Percentiles rank a stretch among this genome's conserved stretches.
Conservation (phyloP, 352 stramenopile genomes). For the Plasmopara viticola region DNA sequence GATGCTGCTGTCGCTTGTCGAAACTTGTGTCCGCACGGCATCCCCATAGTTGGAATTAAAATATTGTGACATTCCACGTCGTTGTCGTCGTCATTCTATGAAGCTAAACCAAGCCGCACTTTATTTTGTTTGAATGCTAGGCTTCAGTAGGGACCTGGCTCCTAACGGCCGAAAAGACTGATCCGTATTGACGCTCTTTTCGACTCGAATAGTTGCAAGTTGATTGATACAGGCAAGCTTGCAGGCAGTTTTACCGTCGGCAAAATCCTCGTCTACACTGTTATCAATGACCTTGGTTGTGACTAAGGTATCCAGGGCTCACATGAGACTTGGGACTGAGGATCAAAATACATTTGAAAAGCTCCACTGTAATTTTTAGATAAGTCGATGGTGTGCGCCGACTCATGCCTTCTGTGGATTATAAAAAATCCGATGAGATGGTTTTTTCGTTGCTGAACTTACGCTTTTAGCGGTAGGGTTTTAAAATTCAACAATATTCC, state of each 20-base stretch:
- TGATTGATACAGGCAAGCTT: neutral
- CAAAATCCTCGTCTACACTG: neutral
- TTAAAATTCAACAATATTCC: too few species aligned
- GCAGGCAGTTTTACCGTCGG: neutral
- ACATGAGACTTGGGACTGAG: too few species aligned
- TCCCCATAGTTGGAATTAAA: neutral
- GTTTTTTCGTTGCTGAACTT: too few species aligned
- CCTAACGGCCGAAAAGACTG: neutral
- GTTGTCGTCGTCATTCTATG: neutral
- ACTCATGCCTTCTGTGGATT: too few species aligned
- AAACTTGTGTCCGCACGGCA: neutral
- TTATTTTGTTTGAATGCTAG: neutral
- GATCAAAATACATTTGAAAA: too few species aligned
- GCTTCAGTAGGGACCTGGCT: neutral
- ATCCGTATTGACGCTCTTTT: neutral
- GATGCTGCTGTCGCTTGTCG: neutral
- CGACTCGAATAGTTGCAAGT: neutral
- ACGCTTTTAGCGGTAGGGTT: too few species aligned
- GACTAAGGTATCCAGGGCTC: too few species aligned
- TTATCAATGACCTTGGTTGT: neutral
- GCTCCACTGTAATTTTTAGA: too few species aligned
- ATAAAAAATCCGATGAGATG: too few species aligned
- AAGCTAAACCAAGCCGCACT: neutral
- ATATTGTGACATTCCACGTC: neutral
- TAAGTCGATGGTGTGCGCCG: too few species aligned